phyloP scores from a whole-genome alignment of 129 eudicot genomes.

The Lactuca sativa region DNA sequence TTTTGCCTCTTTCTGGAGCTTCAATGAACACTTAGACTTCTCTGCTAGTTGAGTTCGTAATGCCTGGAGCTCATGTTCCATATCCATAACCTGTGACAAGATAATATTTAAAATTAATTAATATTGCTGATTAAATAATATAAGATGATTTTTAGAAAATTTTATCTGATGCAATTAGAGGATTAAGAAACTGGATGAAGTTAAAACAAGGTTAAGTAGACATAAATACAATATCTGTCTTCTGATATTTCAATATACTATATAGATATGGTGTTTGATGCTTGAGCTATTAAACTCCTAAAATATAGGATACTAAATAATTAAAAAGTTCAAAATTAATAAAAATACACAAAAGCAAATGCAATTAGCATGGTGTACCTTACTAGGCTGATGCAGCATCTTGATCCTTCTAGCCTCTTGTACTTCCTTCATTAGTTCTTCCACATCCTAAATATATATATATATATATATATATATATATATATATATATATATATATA shows the following conservation, averaged over 20 bases:
- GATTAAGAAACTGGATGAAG: no score
- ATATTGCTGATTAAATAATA: background rate
- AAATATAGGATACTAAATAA: no score
- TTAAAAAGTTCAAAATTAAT: no score
- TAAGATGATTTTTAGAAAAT: background rate
- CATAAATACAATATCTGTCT: background rate
- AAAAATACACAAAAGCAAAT: no score
- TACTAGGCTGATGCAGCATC: slow-evolving; percentile 97
- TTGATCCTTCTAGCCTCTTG: slow-evolving; percentile 95
- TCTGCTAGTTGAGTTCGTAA: slow-evolving; percentile 74
- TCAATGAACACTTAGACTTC: slow-evolving; percentile 75
- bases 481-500: slow-evolving; percentile 25
- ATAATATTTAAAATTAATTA: slow-evolving; percentile 11
- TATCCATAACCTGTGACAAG: slow-evolving; percentile 81
- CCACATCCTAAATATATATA: slow-evolving; percentile 61
- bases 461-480: background rate
- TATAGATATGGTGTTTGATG: slow-evolving; percentile 5
- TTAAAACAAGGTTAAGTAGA: no score
- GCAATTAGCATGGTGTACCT: slow-evolving; percentile 43
- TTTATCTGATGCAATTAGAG: background rate
- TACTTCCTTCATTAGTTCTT: slow-evolving; percentile 95
- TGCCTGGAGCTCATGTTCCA: slow-evolving; percentile 94
- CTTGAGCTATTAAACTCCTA: slow-evolving; percentile 8
- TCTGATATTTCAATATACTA: background rate
- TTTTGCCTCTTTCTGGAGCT: slow-evolving; percentile 81